Conservation (phyloP, 176 grass and related monocot species). For the Ensete glaucum region DNA sequence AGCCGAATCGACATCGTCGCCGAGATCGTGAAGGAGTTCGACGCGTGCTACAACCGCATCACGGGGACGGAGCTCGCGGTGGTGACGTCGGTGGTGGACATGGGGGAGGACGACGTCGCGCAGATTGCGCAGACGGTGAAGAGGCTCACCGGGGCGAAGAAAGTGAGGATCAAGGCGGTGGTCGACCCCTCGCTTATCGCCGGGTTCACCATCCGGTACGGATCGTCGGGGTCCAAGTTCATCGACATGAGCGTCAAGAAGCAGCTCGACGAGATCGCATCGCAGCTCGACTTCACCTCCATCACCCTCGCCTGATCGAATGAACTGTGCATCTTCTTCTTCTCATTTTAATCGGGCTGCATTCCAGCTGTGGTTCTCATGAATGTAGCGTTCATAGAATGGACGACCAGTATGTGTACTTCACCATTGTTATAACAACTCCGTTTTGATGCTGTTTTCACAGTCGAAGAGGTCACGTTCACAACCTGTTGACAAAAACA, state of each 20-base stretch:
- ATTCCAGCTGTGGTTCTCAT: no score
- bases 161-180: slow-evolving; percentile 70
- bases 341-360: no score
- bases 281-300: slow-evolving; percentile 45
- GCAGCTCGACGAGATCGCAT: slow-evolving; percentile 73
- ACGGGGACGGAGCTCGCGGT: slow-evolving; percentile 68
- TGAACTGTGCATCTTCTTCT: no score
- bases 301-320: slow-evolving; percentile 28
- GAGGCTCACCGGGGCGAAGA: slow-evolving; percentile 56
- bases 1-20: slow-evolving; percentile 35
- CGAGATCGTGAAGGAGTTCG: slow-evolving; percentile 73
- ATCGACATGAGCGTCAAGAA: slow-evolving; percentile 89
- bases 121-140: slow-evolving; percentile 80
- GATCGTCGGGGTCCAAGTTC: slow-evolving; percentile 45
- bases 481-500: no score
- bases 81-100: slow-evolving; percentile 76
- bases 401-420: no score
- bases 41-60: slow-evolving; percentile 56
- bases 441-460: no score
- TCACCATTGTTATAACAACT: no score
- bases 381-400: no score
- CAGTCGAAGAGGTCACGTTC: no score
- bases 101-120: slow-evolving; percentile 63
- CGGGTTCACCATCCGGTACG: slow-evolving; percentile 82
- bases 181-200: slow-evolving; percentile 67